Percentiles rank a stretch among this genome's conserved stretches.
Conservation (phyloP, 169 alveolate species). For the Plasmodium relictum region DNA sequence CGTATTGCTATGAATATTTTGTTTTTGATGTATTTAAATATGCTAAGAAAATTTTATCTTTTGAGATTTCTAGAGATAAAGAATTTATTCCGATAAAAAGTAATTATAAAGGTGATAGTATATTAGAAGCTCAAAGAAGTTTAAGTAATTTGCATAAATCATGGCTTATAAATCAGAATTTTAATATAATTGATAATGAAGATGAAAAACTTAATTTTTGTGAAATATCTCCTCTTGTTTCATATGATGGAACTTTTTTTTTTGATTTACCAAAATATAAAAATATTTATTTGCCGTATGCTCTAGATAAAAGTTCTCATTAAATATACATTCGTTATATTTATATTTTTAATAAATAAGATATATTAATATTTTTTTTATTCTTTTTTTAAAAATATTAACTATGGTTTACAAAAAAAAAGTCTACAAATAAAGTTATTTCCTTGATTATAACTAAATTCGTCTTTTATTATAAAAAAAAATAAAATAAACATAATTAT, state of each 20-base stretch:
- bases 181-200: constrained; percentile 20
- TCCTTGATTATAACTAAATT: no score
- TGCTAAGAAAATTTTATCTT: constrained; percentile 74
- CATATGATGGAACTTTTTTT: constrained; percentile 76
- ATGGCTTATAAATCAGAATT: constrained; percentile 58
- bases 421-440: background rate
- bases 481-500: background rate
- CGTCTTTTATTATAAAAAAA: background rate
- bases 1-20: constrained; percentile 83
- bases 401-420: background rate
- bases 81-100: constrained; percentile 71
- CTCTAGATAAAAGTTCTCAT: constrained; percentile 6
- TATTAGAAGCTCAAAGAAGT: constrained; percentile 39
- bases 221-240: constrained; percentile 65
- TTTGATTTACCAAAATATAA: constrained; percentile 60
- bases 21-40: constrained; percentile 83
- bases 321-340: background rate
- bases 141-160: constrained; percentile 56
- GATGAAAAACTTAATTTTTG: constrained; percentile 33
- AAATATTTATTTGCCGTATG: constrained; percentile 39
- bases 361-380: background rate
- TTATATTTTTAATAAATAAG: background rate
- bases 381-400: background rate
- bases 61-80: constrained; percentile 31
- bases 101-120: constrained; percentile 31